A percentile compares a stretch with the other conserved stretches of the same genome.
These are phyloP conservation scores for Stagonosporopsis vannaccii DNA, from an alignment of 2,329 filamentous ascomycete species.

Conservation along the genomic window DNA sequence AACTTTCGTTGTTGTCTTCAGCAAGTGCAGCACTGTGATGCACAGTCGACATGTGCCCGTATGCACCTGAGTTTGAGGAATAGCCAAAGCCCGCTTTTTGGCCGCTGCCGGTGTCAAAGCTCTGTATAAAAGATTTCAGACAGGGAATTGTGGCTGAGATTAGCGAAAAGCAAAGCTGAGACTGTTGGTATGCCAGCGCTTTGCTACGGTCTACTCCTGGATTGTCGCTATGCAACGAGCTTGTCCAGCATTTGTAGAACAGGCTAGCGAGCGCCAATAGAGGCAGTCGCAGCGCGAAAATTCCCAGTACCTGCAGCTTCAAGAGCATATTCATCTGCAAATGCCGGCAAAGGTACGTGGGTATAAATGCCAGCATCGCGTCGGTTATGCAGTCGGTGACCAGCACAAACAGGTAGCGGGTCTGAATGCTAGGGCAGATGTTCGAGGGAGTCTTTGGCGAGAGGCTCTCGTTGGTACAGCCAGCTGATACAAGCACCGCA, in stretches of 20 bases:
- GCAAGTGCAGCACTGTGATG: slow-evolving; percentile 15
- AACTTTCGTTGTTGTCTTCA: slow-evolving; percentile 6
- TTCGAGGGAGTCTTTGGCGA: slow-evolving; percentile 22
- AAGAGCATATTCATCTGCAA: slow-evolving; percentile 35
- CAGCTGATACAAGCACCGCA: slow-evolving; percentile 28
- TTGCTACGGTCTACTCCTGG: slow-evolving; percentile 27
- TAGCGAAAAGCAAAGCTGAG: slow-evolving; percentile 31
- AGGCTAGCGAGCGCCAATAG: slow-evolving; percentile 24
- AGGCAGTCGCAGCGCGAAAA: slow-evolving; percentile 36
- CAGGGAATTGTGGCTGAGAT: slow-evolving; percentile 40
- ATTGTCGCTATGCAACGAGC: slow-evolving; percentile 20
- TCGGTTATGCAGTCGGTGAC: slow-evolving; percentile 35
- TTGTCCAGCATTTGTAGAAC: slow-evolving; percentile 21
- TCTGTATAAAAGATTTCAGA: slow-evolving; percentile 36
- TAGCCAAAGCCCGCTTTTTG: slow-evolving; percentile 24
- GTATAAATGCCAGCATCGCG: slow-evolving; percentile 28
- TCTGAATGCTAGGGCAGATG: slow-evolving; percentile 25
- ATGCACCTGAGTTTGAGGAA: slow-evolving; percentile 9
- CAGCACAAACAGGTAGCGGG: slow-evolving; percentile 27
- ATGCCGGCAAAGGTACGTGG: slow-evolving; percentile 33
- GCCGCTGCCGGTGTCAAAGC: slow-evolving; percentile 36
- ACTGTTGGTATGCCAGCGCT: slow-evolving; percentile 32
- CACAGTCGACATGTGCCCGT: slow-evolving; percentile 2
- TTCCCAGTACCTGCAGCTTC: slow-evolving; percentile 38
- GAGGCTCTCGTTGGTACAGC: slow-evolving; percentile 28